Percentiles rank a stretch among this genome's conserved stretches.
Conservation (phyloP, 441 rosid genomes). For the Breynia disticha region DNA sequence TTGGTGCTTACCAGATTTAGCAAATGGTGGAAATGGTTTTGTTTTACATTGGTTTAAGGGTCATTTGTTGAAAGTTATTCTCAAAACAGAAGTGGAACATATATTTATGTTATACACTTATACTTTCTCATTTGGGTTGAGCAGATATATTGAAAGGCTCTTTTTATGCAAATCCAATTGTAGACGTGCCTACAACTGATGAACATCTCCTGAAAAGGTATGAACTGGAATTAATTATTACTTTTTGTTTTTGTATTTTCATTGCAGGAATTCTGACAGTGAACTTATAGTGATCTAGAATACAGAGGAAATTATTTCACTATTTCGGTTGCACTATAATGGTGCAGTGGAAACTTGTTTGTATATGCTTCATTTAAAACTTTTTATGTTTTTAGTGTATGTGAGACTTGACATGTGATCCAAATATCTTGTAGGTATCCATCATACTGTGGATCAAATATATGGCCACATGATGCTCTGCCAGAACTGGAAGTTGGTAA, state of each 20-base stretch:
- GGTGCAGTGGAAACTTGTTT: too few relatives aligned
- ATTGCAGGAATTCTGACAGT: not conserved
- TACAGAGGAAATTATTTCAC: too few relatives aligned
- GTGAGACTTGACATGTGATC: constrained; percentile 4
- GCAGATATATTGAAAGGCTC: constrained; percentile 84
- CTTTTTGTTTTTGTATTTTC: not conserved
- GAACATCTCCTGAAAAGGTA: constrained; percentile 46
- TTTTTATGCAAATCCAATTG: constrained; percentile 72
- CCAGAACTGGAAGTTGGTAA: constrained; percentile 86
- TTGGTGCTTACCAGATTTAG: not conserved
- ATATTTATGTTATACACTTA: constrained; percentile 1
- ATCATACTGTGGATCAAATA: constrained; percentile 80
- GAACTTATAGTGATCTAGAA: not conserved
- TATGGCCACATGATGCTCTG: constrained; percentile 67
- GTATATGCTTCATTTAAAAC: too few relatives aligned
- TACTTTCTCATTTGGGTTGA: constrained; percentile 7
- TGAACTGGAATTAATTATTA: constrained; percentile 10
- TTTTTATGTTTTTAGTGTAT: too few relatives aligned
- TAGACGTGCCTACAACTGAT: constrained; percentile 68
- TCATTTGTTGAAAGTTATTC: too few relatives aligned
- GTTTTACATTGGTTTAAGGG: too few relatives aligned
- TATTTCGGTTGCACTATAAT: too few relatives aligned
- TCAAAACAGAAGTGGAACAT: not conserved
- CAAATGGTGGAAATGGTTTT: not conserved
- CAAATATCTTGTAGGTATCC: constrained; percentile 57